phyloP scores from a whole-genome alignment of 805 yeast species.

The Spathaspora sp. region DNA sequence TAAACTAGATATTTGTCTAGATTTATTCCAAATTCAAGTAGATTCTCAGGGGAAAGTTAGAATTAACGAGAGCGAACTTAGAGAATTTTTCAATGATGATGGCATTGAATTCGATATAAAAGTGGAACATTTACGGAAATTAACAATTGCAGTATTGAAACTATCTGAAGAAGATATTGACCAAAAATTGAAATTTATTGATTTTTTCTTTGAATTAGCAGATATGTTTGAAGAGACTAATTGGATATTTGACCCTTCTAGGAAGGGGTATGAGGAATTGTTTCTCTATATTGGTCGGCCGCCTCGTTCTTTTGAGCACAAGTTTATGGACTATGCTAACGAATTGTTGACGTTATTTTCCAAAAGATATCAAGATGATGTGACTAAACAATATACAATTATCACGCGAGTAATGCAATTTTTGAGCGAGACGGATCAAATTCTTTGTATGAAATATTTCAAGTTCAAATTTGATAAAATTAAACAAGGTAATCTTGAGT shows the following conservation, averaged over 20 bases:
- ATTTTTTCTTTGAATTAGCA: background rate
- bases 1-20: background rate
- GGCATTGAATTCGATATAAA: background rate
- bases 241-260: background rate
- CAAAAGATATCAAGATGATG: background rate
- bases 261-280: too few relatives aligned
- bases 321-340: background rate
- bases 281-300: too few relatives aligned
- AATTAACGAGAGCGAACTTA: background rate
- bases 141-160: background rate
- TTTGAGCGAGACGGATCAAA: background rate
- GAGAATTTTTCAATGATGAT: background rate
- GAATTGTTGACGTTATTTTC: background rate
- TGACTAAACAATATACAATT: background rate
- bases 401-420: slow-evolving; percentile 4
- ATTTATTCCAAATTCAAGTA: background rate
- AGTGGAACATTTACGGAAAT: background rate
- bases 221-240: background rate
- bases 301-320: too few relatives aligned
- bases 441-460: slow-evolving; percentile 3
- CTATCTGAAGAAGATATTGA: background rate
- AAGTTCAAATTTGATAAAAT: slow-evolving; percentile 1
- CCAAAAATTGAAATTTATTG: background rate
- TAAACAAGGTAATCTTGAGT: background rate
- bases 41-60: background rate